Conservation (phyloP, 495 filamentous ascomycete species). For the Hypoxylon lenormandii region DNA sequence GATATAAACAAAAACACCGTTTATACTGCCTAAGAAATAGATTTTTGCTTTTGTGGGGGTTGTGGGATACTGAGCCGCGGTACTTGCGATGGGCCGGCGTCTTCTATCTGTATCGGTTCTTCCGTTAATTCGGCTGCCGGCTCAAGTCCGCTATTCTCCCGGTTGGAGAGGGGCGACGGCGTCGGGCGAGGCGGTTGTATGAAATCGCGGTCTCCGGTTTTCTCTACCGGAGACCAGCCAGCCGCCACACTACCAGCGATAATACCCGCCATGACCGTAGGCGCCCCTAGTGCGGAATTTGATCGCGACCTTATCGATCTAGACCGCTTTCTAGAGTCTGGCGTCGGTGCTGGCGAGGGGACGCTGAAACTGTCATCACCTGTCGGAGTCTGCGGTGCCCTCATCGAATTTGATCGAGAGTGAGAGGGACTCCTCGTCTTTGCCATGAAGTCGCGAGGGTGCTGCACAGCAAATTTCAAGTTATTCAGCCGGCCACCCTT, state of each 20-base stretch:
- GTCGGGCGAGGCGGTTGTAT: conserved; percentile 40
- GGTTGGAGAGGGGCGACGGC: conserved; percentile 45
- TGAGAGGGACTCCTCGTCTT: conserved; percentile 79
- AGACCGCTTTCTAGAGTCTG: conserved; percentile 76
- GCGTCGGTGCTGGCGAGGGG: conserved; percentile 69
- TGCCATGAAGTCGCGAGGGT: conserved; percentile 79
- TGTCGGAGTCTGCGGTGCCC: conserved; percentile 73
- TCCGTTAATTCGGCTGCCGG: conserved; percentile 50
- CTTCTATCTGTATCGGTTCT: conserved; percentile 55
- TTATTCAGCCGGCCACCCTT: conserved; percentile 91
- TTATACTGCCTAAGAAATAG: conserved; percentile 52
- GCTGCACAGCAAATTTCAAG: conserved; percentile 83
- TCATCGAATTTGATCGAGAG: conserved; percentile 74
- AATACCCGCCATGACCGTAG: conserved; percentile 85
- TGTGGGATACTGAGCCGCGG: conserved; percentile 58
- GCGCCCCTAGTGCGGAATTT: conserved; percentile 85
- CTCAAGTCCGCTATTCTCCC: conserved; percentile 41
- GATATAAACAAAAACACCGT: conserved; percentile 41
- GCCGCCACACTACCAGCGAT: conserved; percentile 83
- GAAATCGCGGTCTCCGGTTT: conserved; percentile 50
- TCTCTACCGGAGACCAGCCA: conserved; percentile 61
- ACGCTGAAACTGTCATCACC: conserved; percentile 65
- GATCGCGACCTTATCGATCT: conserved; percentile 82
- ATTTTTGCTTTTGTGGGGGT: conserved; percentile 56
- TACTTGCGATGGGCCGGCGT: conserved; percentile 49